phyloP scores from a whole-genome alignment of 2,329 filamentous ascomycete species.

The Exophiala sp. region DNA sequence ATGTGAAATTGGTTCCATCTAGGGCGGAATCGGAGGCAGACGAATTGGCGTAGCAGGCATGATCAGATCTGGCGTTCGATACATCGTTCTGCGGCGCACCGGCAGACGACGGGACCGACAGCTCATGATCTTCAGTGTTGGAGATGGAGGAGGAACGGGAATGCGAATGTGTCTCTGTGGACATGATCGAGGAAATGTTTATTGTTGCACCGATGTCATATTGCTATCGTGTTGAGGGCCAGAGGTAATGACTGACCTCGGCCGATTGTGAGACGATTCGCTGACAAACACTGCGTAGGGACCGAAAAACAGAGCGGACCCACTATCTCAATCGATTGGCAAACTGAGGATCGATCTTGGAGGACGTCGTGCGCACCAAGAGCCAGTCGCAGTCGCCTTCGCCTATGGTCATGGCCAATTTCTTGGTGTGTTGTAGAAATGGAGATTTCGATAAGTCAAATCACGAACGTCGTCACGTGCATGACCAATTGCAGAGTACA shows the following conservation, averaged over 20 bases:
- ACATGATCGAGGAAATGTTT: conserved; percentile 14
- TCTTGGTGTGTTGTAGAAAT: no score
- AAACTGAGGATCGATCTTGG: no score
- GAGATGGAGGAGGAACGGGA: conserved; percentile 10
- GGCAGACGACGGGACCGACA: conserved; percentile 6
- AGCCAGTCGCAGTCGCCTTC: no score
- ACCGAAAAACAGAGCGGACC: no score
- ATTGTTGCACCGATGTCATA: neutral
- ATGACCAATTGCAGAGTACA: no score
- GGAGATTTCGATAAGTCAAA: no score
- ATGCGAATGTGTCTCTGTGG: conserved; percentile 23
- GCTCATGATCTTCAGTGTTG: conserved; percentile 17
- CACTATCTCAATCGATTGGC: neutral
- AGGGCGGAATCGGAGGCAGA: conserved; percentile 30
- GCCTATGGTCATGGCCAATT: no score
- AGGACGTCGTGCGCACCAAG: no score
- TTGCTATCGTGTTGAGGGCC: neutral
- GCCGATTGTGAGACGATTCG: neutral
- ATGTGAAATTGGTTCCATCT: conserved; percentile 70
- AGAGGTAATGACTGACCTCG: neutral
- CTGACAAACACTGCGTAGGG: no score
- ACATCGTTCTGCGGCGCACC: conserved; percentile 2
- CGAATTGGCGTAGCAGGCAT: conserved; percentile 21
- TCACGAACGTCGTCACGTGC: no score
- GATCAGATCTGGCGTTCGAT: conserved; percentile 19